These are phyloP conservation scores for Rhinocladiella similis DNA, from an alignment of 2,329 filamentous ascomycete species.

Conservation along the genomic window DNA sequence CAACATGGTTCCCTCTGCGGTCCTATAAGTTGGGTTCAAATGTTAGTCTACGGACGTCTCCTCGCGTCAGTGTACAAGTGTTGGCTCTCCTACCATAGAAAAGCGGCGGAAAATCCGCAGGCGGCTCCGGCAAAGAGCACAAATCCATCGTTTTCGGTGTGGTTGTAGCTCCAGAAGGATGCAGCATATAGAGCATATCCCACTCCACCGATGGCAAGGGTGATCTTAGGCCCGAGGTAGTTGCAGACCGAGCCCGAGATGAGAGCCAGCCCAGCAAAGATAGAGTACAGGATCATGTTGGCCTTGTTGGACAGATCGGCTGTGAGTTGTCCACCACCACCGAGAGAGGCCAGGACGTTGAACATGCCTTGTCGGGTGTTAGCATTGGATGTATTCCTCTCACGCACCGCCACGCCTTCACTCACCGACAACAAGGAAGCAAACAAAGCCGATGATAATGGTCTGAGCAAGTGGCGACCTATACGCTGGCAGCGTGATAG, in stretches of 20 bases:
- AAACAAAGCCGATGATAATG: slow-evolving; percentile 4
- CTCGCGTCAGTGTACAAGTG: background rate
- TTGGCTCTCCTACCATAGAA: slow-evolving; percentile 61
- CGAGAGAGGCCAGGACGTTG: slow-evolving; percentile 65
- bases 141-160: slow-evolving; percentile 37
- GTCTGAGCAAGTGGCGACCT: slow-evolving; percentile 6
- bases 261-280: slow-evolving; percentile 60
- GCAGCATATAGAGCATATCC: slow-evolving; percentile 38
- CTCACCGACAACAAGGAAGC: slow-evolving; percentile 6
- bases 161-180: slow-evolving; percentile 40
- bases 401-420: background rate
- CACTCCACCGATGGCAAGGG: slow-evolving; percentile 33
- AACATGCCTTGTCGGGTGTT: slow-evolving; percentile 57
- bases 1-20: slow-evolving; percentile 81
- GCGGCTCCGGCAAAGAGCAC: slow-evolving; percentile 68
- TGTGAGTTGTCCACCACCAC: slow-evolving; percentile 62
- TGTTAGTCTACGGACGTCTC: no score
- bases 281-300: slow-evolving; percentile 68
- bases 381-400: background rate
- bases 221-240: slow-evolving; percentile 31
- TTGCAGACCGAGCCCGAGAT: slow-evolving; percentile 44
- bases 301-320: slow-evolving; percentile 62
- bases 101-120: slow-evolving; percentile 74
- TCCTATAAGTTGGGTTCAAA: slow-evolving; percentile 31
- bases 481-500: background rate